Base-by-base conservation (phyloP, 345 rosid genomes). In the Hibiscus mutabilis region DNA sequence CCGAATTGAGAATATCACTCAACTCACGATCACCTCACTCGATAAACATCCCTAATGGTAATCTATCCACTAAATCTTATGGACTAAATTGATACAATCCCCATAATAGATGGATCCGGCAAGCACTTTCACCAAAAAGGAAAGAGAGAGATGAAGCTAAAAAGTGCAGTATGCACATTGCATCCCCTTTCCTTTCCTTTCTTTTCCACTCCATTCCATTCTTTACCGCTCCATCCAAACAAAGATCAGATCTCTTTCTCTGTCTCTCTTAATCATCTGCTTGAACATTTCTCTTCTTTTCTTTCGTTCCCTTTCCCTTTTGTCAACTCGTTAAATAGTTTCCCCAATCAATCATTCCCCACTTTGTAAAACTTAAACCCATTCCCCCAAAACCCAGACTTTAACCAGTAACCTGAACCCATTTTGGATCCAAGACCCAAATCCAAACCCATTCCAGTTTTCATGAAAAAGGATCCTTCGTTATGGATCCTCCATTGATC, bases 401-500 rank as follows among this genome's bases (percentile, higher is more conserved):
- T 46, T 8, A 66, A 42, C 68, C n/a, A 5, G 13, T 13, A 15
- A 8, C n/a, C n/a, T n/a, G 13, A 40, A 12, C 69, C 35, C 21
- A 15, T 47, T 58, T 47, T 47, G 70, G 56, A 66, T 80, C 82
- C 85, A 69, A 78, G 78, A 73, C 68, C 70, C 6, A 22, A 21
- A n/a, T n/a, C n/a, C n/a, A n/a, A n/a, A n/a, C n/a, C n/a, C n/a
- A n/a, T n/a, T 21, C 60, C 29, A 62, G 60, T 35, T 70, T 60
- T 74, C 14, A 55, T 35, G 72, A 72, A 51, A 25, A 53, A 15
- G 53, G 73, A n/a, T 73, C 59, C 53, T 69, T 59, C 58, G 19
- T 6, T 7, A 94, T 94, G 98, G 96, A 94, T 84, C 89, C 89
- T 78, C 95, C 97, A 19, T 80, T 91, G 53, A 75, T 88, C 74